A percentile compares a stretch with the other conserved stretches of the same genome.
phyloP scores from a whole-genome alignment of 345 rosid genomes.

The Citrus mangshanensis region DNA sequence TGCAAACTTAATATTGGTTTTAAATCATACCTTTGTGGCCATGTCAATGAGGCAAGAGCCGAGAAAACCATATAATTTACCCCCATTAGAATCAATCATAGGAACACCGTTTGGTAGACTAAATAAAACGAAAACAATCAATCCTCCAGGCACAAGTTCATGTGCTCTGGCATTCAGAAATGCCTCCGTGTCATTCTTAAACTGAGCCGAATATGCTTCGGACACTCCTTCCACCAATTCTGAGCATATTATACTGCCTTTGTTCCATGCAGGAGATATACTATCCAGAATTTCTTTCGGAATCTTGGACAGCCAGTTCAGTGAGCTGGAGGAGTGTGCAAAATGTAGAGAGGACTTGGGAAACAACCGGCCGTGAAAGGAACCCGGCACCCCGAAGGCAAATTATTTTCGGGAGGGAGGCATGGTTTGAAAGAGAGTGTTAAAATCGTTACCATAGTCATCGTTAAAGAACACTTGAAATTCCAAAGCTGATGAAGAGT shows the following conservation, averaged over 20 bases:
- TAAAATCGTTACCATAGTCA: not conserved
- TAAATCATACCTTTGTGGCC: conserved; percentile 1
- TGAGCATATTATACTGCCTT: not conserved
- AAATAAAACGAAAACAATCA: not conserved
- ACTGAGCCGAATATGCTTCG: conserved; percentile 4
- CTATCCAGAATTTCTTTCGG: conserved; percentile 1
- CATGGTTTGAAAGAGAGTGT: not conserved
- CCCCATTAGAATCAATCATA: not conserved
- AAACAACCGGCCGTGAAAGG: not conserved
- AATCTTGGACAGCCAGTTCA: not conserved
- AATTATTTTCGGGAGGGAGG: not conserved
- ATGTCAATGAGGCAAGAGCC: conserved; percentile 2
- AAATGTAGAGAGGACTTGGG: not conserved
- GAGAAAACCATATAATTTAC: not conserved
- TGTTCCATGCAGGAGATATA: conserved; percentile 11
- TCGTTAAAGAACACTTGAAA: not conserved
- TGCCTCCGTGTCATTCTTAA: not conserved
- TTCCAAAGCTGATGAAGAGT: not conserved
- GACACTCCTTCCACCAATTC: not conserved
- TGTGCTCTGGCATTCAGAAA: conserved; percentile 12
- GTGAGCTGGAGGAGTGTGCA: not conserved
- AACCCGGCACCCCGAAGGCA: not conserved
- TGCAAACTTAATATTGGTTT: not conserved
- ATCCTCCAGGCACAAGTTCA: conserved; percentile 13
- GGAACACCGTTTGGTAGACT: not conserved